These are phyloP conservation scores for Camellia japonica DNA, from an alignment of 148 eudicot species.

Conservation along the genomic window DNA sequence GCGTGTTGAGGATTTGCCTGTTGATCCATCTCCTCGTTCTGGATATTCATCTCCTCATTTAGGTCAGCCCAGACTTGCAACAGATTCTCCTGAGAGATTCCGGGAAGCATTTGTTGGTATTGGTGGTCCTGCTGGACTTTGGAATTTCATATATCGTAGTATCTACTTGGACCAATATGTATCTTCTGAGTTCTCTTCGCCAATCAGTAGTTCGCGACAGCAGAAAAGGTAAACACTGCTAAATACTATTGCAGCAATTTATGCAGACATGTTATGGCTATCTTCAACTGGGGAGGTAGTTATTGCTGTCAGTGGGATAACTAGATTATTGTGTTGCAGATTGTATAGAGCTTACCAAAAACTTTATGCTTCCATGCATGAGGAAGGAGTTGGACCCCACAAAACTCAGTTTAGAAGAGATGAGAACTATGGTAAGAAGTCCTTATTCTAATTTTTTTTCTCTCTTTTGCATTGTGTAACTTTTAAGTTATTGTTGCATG, in stretches of 20 bases:
- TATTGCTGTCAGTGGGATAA: not conserved
- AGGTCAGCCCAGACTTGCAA: constrained; percentile 48
- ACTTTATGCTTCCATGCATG: constrained; percentile 90
- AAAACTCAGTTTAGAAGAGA: constrained; percentile 97
- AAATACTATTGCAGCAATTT: constrained; percentile 8
- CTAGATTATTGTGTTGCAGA: constrained; percentile 39
- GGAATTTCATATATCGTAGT: constrained; percentile 95
- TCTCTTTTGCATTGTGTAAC: not conserved
- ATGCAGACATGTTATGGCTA: constrained; percentile 1
- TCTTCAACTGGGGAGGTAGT: not conserved
- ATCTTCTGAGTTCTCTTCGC: constrained; percentile 86
- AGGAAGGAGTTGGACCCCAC: constrained; percentile 76
- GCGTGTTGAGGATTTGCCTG: constrained; percentile 83
- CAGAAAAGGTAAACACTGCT: constrained; percentile 66
- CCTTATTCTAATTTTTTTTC: not conserved
- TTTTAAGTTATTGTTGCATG: not conserved
- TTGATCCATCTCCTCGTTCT: constrained; percentile 61
- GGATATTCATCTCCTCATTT: constrained; percentile 65
- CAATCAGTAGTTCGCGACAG: constrained; percentile 65
- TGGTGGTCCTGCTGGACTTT: constrained; percentile 93
- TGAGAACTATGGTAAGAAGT: constrained; percentile 75
- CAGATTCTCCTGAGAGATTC: constrained; percentile 44
- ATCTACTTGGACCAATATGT: constrained; percentile 86
- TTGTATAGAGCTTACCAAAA: constrained; percentile 89
- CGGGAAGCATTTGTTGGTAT: constrained; percentile 49